Percentiles rank a stretch among this genome's conserved stretches.
These are phyloP conservation scores for Citropsis articulata DNA, from an alignment of 345 rosid genomes.

Conservation along the genomic window DNA sequence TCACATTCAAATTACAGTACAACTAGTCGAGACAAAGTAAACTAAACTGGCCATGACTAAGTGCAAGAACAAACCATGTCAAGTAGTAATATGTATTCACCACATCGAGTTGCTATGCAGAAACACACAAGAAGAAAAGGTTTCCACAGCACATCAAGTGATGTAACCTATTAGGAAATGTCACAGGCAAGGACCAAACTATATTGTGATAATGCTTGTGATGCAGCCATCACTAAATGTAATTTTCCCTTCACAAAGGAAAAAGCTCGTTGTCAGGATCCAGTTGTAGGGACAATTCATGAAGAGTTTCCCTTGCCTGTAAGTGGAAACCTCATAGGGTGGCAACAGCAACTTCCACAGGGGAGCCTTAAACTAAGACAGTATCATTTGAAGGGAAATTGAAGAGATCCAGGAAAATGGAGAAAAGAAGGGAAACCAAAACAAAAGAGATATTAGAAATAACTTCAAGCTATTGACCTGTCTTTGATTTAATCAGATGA, in stretches of 20 bases:
- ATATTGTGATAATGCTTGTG: background rate
- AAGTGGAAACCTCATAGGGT: background rate
- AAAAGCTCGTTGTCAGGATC: background rate
- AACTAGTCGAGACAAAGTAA: background rate
- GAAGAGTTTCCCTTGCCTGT: background rate
- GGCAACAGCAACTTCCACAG: background rate
- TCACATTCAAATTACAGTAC: background rate
- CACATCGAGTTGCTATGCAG: background rate
- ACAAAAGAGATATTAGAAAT: background rate
- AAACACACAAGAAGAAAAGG: too few species aligned
- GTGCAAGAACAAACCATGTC: background rate
- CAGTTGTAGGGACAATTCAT: background rate
- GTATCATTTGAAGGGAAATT: background rate
- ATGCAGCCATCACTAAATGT: background rate
- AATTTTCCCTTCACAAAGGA: background rate
- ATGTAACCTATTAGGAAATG: background rate
- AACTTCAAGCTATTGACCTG: background rate
- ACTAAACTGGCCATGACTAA: background rate
- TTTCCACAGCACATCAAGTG: background rate
- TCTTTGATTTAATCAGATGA: background rate
- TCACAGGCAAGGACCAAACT: background rate
- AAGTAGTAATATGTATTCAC: background rate
- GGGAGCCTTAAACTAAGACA: background rate
- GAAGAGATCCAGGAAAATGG: background rate
- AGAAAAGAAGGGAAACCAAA: background rate